phyloP scores from a whole-genome alignment of 164 flowering plant species.

The Warburgia ugandensis region DNA sequence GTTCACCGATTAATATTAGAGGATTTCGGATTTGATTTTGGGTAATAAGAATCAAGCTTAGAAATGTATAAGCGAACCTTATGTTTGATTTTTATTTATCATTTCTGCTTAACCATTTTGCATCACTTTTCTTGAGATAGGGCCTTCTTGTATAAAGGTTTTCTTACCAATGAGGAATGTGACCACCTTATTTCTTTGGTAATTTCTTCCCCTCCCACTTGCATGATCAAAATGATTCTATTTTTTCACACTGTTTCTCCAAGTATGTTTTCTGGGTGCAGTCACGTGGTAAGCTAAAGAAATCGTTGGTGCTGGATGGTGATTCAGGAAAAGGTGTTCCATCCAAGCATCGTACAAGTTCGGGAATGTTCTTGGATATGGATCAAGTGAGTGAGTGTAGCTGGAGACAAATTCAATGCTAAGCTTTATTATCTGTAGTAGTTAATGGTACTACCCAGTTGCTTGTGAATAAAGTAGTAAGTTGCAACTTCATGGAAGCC shows the following conservation, averaged over 20 bases:
- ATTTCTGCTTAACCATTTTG: slow-evolving; percentile 15
- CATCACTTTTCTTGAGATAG: slow-evolving; percentile 28
- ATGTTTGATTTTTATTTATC: not conserved
- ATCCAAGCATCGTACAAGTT: slow-evolving; percentile 8
- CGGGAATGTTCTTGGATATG: slow-evolving; percentile 12
- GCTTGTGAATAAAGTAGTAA: not conserved
- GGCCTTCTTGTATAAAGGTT: slow-evolving; percentile 65
- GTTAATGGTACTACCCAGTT: not conserved
- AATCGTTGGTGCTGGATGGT: slow-evolving; percentile 3
- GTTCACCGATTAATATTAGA: not conserved
- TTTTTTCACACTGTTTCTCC: slow-evolving; percentile 4
- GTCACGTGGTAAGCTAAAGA: slow-evolving; percentile 16
- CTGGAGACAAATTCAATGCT: no score
- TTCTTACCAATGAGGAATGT: slow-evolving; percentile 72
- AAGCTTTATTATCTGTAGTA: no score
- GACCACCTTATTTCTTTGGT: slow-evolving; percentile 70
- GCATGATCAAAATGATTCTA: slow-evolving; percentile 13
- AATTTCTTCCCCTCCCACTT: slow-evolving; percentile 16
- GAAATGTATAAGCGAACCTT: not conserved
- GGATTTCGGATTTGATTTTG: not conserved
- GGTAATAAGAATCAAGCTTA: not conserved
- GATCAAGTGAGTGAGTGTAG: slow-evolving; percentile 17
- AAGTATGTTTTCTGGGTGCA: slow-evolving; percentile 10
- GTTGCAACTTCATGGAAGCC: not conserved
- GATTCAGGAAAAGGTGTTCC: slow-evolving; percentile 4